These are phyloP conservation scores for Leucogyrophana mollusca DNA, from an alignment of 768 basidiomycete species.

Conservation along the genomic window DNA sequence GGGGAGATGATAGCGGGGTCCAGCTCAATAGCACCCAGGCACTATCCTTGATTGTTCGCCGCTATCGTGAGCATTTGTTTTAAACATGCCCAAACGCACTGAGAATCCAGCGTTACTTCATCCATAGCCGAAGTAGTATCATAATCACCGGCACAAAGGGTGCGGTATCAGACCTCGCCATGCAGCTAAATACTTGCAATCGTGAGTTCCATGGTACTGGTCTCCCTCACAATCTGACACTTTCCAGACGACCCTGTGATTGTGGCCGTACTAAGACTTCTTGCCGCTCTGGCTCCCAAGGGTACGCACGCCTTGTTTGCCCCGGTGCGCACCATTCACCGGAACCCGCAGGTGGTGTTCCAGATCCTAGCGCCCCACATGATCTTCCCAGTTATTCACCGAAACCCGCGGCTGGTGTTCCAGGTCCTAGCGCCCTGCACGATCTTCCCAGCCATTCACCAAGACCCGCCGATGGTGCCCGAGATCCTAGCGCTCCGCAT, in stretches of 20 bases:
- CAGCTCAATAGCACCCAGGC: conserved; percentile 4
- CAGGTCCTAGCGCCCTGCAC: no score
- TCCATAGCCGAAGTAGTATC: not conserved
- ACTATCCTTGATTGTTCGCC: conserved; percentile 2
- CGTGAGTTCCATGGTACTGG: not conserved
- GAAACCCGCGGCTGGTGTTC: no score
- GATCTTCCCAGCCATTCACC: no score
- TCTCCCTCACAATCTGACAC: not conserved
- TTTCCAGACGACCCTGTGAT: conserved; percentile 1
- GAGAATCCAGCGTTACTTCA: not conserved
- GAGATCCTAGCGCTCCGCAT: no score
- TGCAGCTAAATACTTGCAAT: not conserved
- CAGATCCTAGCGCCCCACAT: no score
- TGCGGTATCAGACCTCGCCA: not conserved
- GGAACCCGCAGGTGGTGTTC: not conserved
- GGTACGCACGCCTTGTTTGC: not conserved
- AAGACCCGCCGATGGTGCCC: no score
- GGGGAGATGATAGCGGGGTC: not conserved
- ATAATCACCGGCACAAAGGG: not conserved
- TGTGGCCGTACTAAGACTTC: conserved; percentile 3
- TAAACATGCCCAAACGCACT: not conserved
- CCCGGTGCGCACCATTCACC: not conserved
- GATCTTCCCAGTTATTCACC: no score
- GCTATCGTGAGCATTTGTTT: no score
- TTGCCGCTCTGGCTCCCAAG: conserved; percentile 2